Evolutionary conservation across 345 rosid genomes (phyloP).

Genomic region (Corymbia maculata): DNA sequence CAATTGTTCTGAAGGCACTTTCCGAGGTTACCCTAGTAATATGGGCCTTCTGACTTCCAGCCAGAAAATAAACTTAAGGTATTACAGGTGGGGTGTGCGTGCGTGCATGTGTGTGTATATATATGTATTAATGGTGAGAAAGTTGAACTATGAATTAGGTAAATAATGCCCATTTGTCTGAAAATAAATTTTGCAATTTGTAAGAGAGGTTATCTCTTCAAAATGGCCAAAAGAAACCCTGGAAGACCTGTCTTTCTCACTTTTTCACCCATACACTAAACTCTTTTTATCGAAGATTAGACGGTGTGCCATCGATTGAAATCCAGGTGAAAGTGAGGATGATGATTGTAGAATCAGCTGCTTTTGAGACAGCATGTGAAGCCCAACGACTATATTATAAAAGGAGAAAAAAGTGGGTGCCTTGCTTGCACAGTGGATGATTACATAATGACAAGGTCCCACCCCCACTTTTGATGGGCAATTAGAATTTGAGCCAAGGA

Average conservation of each 20-base stretch:
- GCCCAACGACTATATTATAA: not conserved
- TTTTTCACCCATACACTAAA: not conserved
- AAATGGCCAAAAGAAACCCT: not conserved
- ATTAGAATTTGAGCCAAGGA: not conserved
- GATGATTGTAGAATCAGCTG: not conserved
- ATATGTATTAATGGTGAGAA: not conserved
- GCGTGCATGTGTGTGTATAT: too few relatives aligned
- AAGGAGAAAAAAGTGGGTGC: not conserved
- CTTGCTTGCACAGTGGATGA: not conserved
- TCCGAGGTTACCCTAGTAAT: too few relatives aligned
- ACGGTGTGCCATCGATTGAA: not conserved
- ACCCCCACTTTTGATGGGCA: not conserved
- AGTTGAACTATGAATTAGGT: not conserved
- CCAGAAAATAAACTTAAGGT: too few relatives aligned
- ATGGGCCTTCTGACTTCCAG: too few relatives aligned
- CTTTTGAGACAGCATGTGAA: not conserved
- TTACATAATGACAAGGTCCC: not conserved
- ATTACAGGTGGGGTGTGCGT: too few relatives aligned
- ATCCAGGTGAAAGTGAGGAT: not conserved
- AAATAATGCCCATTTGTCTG: not conserved
- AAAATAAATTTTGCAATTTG: not conserved
- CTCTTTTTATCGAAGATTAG: not conserved
- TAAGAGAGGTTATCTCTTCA: not conserved
- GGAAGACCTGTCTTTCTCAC: not conserved
- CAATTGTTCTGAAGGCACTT: too few relatives aligned